Evolutionary conservation across 495 filamentous ascomycete species (phyloP).

Genomic region (Mycothermus thermophilus): DNA sequence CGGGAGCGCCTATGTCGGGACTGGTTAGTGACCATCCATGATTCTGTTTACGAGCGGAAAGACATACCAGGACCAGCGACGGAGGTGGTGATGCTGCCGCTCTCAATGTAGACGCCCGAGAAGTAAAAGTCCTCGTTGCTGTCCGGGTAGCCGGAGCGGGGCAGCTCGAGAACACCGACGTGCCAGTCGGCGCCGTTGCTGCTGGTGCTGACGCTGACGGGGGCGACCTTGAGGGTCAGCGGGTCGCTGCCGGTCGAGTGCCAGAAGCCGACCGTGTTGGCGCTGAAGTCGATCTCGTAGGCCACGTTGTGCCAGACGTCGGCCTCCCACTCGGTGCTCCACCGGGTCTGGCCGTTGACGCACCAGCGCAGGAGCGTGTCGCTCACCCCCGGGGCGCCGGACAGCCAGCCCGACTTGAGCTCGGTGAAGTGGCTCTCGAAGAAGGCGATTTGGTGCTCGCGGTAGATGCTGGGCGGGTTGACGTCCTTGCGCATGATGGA

Average conservation of each 20-base stretch:
- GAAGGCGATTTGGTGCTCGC: slow-evolving; percentile 66
- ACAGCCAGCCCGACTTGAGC: slow-evolving; percentile 55
- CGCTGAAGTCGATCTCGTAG: slow-evolving; percentile 51
- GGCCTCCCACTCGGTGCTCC: slow-evolving; percentile 35
- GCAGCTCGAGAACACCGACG: slow-evolving; percentile 55
- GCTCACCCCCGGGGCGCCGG: slow-evolving; percentile 39
- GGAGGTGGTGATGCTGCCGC: slow-evolving; percentile 43
- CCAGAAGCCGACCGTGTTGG: slow-evolving; percentile 51
- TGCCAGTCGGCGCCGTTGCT: slow-evolving; percentile 69
- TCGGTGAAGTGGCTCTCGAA: slow-evolving; percentile 68
- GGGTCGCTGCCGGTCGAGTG: slow-evolving; percentile 46
- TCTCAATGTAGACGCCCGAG: slow-evolving; percentile 62
- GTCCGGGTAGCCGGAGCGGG: slow-evolving; percentile 41
- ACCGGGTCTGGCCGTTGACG: slow-evolving; percentile 28
- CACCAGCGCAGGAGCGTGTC: slow-evolving; percentile 35
- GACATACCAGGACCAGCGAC: slow-evolving; percentile 19
- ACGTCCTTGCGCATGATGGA: slow-evolving; percentile 42
- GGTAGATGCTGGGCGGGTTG: slow-evolving; percentile 44
- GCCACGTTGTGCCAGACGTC: slow-evolving; percentile 69
- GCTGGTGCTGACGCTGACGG: slow-evolving; percentile 42
- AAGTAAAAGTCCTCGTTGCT: slow-evolving; percentile 54
- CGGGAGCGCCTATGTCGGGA: slow-evolving; percentile 4
- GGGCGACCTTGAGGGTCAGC: slow-evolving; percentile 40
- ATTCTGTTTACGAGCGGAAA: not conserved
- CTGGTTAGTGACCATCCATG: not conserved